phyloP scores from a whole-genome alignment of 805 yeast species.

The Pichia exigua region DNA sequence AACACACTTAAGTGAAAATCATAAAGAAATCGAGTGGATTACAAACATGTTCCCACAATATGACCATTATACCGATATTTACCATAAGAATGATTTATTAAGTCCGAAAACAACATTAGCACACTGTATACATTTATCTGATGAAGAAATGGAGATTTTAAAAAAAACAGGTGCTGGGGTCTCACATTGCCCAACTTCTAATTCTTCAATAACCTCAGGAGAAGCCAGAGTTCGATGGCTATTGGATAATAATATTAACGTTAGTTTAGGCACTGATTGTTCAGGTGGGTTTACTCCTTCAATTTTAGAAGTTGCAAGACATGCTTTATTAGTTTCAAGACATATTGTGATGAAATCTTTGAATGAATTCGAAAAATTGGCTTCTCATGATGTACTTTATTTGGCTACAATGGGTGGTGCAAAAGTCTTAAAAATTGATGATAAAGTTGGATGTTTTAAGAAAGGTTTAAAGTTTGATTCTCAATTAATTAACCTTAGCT shows the following conservation, averaged over 20 bases:
- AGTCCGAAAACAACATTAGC: slow-evolving; percentile 70
- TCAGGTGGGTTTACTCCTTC: slow-evolving; percentile 72
- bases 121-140: slow-evolving; percentile 74
- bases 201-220: slow-evolving; percentile 82
- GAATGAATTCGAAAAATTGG: slow-evolving; percentile 40
- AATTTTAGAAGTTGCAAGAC: slow-evolving; percentile 56
- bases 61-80: slow-evolving; percentile 66
- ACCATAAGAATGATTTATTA: slow-evolving; percentile 54
- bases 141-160: slow-evolving; percentile 55
- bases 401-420: slow-evolving; percentile 93
- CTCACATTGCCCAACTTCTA: slow-evolving; percentile 90
- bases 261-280: slow-evolving; percentile 74
- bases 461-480: slow-evolving; percentile 79
- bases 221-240: slow-evolving; percentile 75
- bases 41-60: slow-evolving; percentile 62
- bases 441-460: slow-evolving; percentile 59
- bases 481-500: slow-evolving; percentile 61
- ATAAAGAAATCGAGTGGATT: slow-evolving; percentile 69
- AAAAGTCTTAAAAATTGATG: slow-evolving; percentile 50
- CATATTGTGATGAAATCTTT: slow-evolving; percentile 54
- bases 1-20: slow-evolving; percentile 86
- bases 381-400: slow-evolving; percentile 64
- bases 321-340: slow-evolving; percentile 64
- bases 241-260: slow-evolving; percentile 58
- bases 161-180: slow-evolving; percentile 55